Percentiles rank a stretch among this genome's conserved stretches.
Evolutionary conservation across 495 filamentous ascomycete species (phyloP).

Genomic region (Neurospora sp.): DNA sequence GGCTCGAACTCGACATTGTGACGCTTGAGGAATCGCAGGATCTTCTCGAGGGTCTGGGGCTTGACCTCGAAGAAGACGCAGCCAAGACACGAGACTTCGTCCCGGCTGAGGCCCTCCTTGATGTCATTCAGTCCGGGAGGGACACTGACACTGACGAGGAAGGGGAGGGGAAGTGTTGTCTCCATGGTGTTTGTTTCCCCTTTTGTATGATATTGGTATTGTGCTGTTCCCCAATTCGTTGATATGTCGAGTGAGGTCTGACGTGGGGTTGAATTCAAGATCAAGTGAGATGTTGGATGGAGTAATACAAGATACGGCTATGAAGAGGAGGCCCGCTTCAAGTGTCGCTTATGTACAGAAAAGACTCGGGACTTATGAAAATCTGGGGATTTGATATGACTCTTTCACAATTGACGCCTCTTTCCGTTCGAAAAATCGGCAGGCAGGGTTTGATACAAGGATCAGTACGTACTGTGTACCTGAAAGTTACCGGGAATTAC

Average conservation of each 20-base stretch:
- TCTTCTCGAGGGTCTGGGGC: constrained; percentile 46
- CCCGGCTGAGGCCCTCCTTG: constrained; percentile 47
- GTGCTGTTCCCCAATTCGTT: neutral
- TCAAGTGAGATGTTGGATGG: neutral
- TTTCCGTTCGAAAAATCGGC: neutral
- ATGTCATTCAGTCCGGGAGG: constrained; percentile 38
- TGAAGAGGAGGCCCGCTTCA: neutral
- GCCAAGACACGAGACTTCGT: constrained; percentile 70
- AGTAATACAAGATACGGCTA: neutral
- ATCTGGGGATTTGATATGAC: neutral
- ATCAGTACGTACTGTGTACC: neutral
- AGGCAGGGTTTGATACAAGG: neutral
- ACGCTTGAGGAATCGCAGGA: constrained; percentile 55
- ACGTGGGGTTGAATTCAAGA: neutral
- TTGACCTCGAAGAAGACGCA: constrained; percentile 60
- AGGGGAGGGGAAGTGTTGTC: constrained; percentile 44
- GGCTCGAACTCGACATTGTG: constrained; percentile 57
- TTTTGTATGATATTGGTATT: neutral
- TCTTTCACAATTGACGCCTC: neutral
- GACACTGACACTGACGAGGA: constrained; percentile 49
- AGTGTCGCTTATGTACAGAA: neutral
- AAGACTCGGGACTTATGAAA: neutral
- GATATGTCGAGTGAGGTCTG: neutral
- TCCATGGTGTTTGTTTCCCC: constrained; percentile 32
- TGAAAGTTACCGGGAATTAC: neutral